Percentiles rank a stretch among this genome's conserved stretches.
phyloP scores from a whole-genome alignment of 2,329 filamentous ascomycete species.

The Penicillium psychrosexuale region DNA sequence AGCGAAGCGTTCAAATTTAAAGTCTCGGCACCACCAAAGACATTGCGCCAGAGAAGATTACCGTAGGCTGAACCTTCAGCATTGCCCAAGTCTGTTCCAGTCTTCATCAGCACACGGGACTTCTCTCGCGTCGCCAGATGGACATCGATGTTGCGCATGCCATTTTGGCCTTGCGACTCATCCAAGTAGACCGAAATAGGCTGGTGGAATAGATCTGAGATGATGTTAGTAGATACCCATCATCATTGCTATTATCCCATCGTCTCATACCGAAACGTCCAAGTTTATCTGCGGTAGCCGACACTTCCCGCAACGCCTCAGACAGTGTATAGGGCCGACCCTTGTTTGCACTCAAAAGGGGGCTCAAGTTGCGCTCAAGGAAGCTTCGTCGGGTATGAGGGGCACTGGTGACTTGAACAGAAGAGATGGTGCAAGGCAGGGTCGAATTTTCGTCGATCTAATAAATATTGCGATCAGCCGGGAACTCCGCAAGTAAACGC shows the following conservation, averaged over 20 bases:
- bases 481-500: constrained; percentile 5
- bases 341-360: constrained; percentile 67
- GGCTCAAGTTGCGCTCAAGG: constrained; percentile 75
- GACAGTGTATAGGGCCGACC: constrained; percentile 71
- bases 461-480: constrained; percentile 14
- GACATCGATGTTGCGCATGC: constrained; percentile 74
- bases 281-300: constrained; percentile 68
- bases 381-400: constrained; percentile 79
- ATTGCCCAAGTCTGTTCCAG: constrained; percentile 90
- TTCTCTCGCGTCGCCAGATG: constrained; percentile 76
- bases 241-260: not conserved
- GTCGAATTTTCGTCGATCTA: constrained; percentile 79
- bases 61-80: constrained; percentile 91
- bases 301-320: constrained; percentile 72
- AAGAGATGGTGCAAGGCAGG: constrained; percentile 81
- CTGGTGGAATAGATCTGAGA: constrained; percentile 77
- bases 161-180: constrained; percentile 64
- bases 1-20: constrained; percentile 82
- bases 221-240: constrained; percentile 17
- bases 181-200: constrained; percentile 80
- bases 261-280: constrained; percentile 67
- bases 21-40: constrained; percentile 91
- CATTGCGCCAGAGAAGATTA: constrained; percentile 81
- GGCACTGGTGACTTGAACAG: constrained; percentile 78
- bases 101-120: constrained; percentile 81